Percentiles rank a stretch among this genome's conserved stretches.
Conservation (phyloP, 2,329 filamentous ascomycete genomes). For the Thielaviopsis euricoi region DNA sequence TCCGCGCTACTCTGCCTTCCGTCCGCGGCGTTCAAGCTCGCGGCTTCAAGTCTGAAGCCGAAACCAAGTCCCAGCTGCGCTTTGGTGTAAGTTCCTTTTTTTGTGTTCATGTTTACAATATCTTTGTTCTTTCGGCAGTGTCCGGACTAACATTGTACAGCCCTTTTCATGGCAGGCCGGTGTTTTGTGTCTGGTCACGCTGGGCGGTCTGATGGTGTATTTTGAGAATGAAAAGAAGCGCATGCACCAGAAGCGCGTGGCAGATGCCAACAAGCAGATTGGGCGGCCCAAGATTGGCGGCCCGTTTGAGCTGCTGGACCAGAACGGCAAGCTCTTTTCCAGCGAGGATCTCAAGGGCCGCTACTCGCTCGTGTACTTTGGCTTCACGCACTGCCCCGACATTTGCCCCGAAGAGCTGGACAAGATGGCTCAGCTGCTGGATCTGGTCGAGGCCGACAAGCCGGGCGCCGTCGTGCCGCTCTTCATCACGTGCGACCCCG, state of each 20-base stretch:
- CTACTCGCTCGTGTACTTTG: slow-evolving; percentile 83
- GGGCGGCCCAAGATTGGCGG: slow-evolving; percentile 89
- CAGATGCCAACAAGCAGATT: slow-evolving; percentile 83
- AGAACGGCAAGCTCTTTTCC: slow-evolving; percentile 62
- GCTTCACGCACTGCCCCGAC: slow-evolving; percentile 94
- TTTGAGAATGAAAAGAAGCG: slow-evolving; percentile 88
- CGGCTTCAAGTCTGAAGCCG: slow-evolving; percentile 37
- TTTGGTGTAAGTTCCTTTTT: slow-evolving; percentile 29
- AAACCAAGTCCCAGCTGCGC: slow-evolving; percentile 40
- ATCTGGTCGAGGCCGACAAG: slow-evolving; percentile 41
- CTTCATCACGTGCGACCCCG: slow-evolving; percentile 93
- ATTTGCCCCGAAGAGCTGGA: slow-evolving; percentile 98
- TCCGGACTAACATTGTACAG: slow-evolving; percentile 23
- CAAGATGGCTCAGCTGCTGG: slow-evolving; percentile 96
- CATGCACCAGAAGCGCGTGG: slow-evolving; percentile 75
- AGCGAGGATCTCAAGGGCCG: slow-evolving; percentile 72
- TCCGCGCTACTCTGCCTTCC: background rate
- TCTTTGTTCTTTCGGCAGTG: background rate
- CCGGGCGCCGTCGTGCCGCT: slow-evolving; percentile 51
- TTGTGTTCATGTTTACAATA: background rate
- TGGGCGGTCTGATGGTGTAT: slow-evolving; percentile 66
- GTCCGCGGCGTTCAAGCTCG: slow-evolving; percentile 3
- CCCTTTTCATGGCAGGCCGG: slow-evolving; percentile 92
- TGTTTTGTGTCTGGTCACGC: slow-evolving; percentile 65
- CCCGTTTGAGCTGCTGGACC: slow-evolving; percentile 64